These are phyloP conservation scores for Polysphondylium violaceum DNA, from an alignment of 78 protist species.

Conservation along the genomic window DNA sequence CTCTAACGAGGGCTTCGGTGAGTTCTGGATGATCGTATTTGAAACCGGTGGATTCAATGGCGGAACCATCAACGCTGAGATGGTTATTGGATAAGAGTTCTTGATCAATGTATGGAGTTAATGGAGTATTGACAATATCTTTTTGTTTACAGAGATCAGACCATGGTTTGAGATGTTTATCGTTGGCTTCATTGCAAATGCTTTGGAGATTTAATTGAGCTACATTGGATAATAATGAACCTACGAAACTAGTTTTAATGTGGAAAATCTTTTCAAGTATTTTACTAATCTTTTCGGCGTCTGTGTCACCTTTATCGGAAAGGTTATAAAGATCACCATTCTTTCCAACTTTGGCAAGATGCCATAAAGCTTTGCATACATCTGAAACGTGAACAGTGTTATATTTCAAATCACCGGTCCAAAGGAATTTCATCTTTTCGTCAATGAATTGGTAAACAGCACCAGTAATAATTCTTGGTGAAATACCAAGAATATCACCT, in stretches of 20 bases:
- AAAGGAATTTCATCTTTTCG: conserved; percentile 95
- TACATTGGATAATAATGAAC: conserved; percentile 69
- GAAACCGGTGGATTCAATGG: conserved; percentile 91
- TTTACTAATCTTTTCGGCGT: conserved; percentile 83
- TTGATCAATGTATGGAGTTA: conserved; percentile 95
- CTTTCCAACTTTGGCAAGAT: conserved; percentile 66
- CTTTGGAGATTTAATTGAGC: conserved; percentile 84
- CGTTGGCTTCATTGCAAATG: conserved; percentile 88
- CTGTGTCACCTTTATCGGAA: conserved; percentile 92
- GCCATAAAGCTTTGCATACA: conserved; percentile 92
- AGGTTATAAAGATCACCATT: conserved; percentile 93
- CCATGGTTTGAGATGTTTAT: conserved; percentile 97
- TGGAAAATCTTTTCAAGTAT: conserved; percentile 88
- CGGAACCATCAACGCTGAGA: conserved; percentile 91
- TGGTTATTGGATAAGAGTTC: conserved; percentile 92
- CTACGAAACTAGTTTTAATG: conserved; percentile 93
- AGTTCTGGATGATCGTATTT: conserved; percentile 86
- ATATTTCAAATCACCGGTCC: conserved; percentile 88
- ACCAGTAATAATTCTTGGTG: conserved; percentile 94
- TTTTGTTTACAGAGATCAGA: conserved; percentile 87
- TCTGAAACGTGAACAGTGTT: conserved; percentile 97
- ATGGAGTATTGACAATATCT: conserved; percentile 89
- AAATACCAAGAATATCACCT: conserved; percentile 94
- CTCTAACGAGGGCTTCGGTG: conserved; percentile 68
- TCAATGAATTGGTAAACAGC: conserved; percentile 93